Evolutionary conservation across 441 rosid genomes (phyloP), one percentile per base, ranked within the genome.

Genomic region (Cnidoscolus chayamansa): DNA sequence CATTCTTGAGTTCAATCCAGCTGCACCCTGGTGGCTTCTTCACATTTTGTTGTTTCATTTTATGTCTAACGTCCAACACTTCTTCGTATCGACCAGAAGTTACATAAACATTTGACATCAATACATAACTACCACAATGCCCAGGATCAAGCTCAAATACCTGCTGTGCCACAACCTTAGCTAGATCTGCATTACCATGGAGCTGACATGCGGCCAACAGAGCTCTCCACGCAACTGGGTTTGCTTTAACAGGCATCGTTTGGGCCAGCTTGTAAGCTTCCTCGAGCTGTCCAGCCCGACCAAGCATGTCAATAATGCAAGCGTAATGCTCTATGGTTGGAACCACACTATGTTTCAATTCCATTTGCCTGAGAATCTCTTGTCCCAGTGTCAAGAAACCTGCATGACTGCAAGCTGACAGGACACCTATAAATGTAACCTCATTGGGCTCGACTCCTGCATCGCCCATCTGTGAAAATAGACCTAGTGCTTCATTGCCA

Each of bases 261-360:
- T 68, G 10, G 37, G 89, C 93, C 74, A 86, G 74, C 54, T 83
- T 77, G 66, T 82, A 84, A 50, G 93, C 93, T 80, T 84, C 89
- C 37, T 82, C 82, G 59, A 84, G 84, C 81, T 77, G 78, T 16
- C 85, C 85, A 49, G 89, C 86, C 51, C 90, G 84, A 40, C 92
- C 89, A 73, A 88, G 84, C 90, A 88, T 86, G 80, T 86, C 89
- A 62, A 88, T 77, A 13, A 86, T 81, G 50, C 92, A 88, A 57
- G 84, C 67, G 75, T 83, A 85, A 78, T 89, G 91, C 76, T 86
- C 86, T 71, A 81, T 80, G 40, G 83, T 81, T 32, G 89, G 89
- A 66, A 72, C 67, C 20, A 89, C 64, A 37, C 84, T 80, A 64
- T 87, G 81, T 16, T 63, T 73, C 0, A 76, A 64, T 81, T 84